Base-by-base conservation (phyloP, 495 filamentous ascomycete genomes). In the Articulospora tetracladia region DNA sequence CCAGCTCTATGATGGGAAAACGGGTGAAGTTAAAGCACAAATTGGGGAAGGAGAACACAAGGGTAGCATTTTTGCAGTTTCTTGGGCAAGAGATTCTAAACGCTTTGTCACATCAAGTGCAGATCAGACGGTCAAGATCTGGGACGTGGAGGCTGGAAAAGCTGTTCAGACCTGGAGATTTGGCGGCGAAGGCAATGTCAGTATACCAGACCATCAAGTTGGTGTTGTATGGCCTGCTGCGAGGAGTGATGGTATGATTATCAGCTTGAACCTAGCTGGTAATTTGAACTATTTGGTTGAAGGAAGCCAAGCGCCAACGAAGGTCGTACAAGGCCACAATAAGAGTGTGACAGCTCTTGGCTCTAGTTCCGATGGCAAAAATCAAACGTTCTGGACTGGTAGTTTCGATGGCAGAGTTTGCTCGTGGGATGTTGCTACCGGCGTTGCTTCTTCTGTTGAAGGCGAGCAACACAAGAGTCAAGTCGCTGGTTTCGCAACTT, bases 1-100 rank as follows among this genome's bases (percentile, higher is more conserved):
- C 55, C 94, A 92, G 78, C 76, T 98, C 1, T 98, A 97, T 69
- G 93, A 96, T 66, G 94, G 95, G 41, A 96, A 94, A 77, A 93
- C 91, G 1, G 94, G 94, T 2, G 93, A 96, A 66, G 77, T 86
- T 8, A 88, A 84, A 57, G 82, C 73, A 52, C 80, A 90, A 60
- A 84, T 98, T 63, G 89, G 90, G 20, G 89, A 92, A 62, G 90
- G 86, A 7, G 78, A 78, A 53, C 94, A 98, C 70, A 93, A 86
- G 11, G 94, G 94, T 6, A 96, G 92, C 62, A 93, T 98, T 50
- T 95, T 97, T 63, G 86, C 86, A 17, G 85, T 98, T 13, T 91
- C 89, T 34, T 98, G 94, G 94, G 82, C 88, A 2, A 84, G 81
- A 59, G 93, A 98, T 69, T 97, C 93, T 8, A 92, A 89, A 67